A percentile compares a stretch with the other conserved stretches of the same genome.
phyloP scores from a whole-genome alignment of 257 asterid genomes.

The Eucommia ulmoides region DNA sequence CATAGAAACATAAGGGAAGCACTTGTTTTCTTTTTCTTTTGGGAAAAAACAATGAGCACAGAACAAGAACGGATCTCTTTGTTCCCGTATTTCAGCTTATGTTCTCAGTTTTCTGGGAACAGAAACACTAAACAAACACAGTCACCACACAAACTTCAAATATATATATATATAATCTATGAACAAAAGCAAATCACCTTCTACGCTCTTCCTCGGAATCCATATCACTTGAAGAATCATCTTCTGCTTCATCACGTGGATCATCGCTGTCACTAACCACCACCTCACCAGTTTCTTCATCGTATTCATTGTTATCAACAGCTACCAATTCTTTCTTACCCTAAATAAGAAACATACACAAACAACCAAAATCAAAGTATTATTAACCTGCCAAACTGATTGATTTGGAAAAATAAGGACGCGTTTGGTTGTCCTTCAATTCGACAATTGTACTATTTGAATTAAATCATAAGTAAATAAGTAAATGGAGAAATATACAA shows the following conservation, averaged over 20 bases:
- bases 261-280: slow-evolving; percentile 49
- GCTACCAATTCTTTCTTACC: slow-evolving; percentile 74
- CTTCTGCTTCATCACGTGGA: slow-evolving; percentile 32
- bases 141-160: neutral
- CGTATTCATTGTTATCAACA: slow-evolving; percentile 61
- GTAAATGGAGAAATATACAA: too few species aligned
- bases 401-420: too few species aligned
- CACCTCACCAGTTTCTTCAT: slow-evolving; percentile 43
- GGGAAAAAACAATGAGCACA: too few species aligned
- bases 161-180: neutral
- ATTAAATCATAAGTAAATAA: too few species aligned
- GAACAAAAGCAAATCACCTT: slow-evolving; percentile 29
- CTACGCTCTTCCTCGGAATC: slow-evolving; percentile 85
- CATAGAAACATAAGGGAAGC: too few species aligned
- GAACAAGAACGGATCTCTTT: too few species aligned
- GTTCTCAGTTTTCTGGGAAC: too few species aligned
- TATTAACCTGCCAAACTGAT: neutral
- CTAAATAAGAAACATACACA: slow-evolving; percentile 18
- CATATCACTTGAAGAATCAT: slow-evolving; percentile 39
- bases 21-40: too few species aligned
- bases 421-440: too few species aligned
- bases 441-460: too few species aligned
- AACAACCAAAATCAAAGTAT: neutral
- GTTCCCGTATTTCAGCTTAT: too few species aligned
- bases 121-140: too few species aligned